phyloP scores from a whole-genome alignment of 257 asterid species.

The Rhazya stricta region DNA sequence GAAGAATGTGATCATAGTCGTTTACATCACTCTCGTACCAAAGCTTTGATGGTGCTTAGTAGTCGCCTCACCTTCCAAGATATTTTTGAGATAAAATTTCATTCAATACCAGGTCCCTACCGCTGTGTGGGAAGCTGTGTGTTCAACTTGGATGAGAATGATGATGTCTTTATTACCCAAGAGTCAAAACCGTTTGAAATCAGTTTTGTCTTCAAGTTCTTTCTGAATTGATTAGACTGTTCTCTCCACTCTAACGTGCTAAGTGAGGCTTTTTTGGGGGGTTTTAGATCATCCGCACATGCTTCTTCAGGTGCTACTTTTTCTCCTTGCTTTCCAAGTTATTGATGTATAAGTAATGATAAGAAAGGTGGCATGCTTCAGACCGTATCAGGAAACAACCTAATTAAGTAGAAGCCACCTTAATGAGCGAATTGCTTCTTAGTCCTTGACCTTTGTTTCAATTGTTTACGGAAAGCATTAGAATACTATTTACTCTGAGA shows the following conservation, averaged over 20 bases:
- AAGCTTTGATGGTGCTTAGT: not conserved
- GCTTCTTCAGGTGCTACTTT: not conserved
- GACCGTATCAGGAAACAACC: not conserved
- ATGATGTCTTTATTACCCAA: not conserved
- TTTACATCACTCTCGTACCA: not conserved
- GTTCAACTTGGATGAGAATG: conserved; percentile 16
- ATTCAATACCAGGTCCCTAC: conserved; percentile 22
- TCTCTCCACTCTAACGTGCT: not conserved
- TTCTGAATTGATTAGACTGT: conserved; percentile 9
- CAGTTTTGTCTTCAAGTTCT: not conserved
- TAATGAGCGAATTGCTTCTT: not conserved
- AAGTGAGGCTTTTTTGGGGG: not conserved
- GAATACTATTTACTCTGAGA: not conserved
- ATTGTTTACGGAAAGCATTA: not conserved
- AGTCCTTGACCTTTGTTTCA: not conserved
- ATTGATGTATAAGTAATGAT: not conserved
- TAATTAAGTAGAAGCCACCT: not conserved
- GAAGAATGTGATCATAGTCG: not conserved
- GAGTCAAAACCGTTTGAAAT: conserved; percentile 5
- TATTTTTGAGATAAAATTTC: conserved; percentile 14
- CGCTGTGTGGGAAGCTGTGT: conserved; percentile 14
- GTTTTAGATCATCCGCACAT: not conserved
- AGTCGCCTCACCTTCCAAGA: conserved; percentile 20
- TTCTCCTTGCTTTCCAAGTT: not conserved
- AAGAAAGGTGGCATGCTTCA: not conserved